Evolutionary conservation across 148 eudicot genomes (phyloP), one percentile per base, ranked within the genome.

Genomic region (Arctostaphylos glauca): DNA sequence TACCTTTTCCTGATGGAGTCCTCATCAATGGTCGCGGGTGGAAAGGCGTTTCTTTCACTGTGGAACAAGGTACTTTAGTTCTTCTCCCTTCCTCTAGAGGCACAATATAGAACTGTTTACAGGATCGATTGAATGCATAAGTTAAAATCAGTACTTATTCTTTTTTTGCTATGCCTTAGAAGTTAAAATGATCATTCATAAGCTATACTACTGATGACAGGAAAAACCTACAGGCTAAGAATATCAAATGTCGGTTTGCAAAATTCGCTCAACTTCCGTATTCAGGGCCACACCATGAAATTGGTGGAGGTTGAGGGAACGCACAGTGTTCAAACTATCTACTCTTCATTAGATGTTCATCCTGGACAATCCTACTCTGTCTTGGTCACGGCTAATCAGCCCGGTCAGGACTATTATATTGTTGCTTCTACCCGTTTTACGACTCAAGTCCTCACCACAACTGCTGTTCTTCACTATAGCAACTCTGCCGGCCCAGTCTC

Each of bases 251-350:
- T 96, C 9, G 99, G 99, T 21, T 64, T 96, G 68, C 91, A 96
- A 75, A 92, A 93, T 88, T 92, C 99, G 0, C 94, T 96, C 82
- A 96, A 96, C 88, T 96, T 96, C 88, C 92, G 99, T 5, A 94
- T 96, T 56, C 95, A 96, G 84, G 90, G 88, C 23, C 99, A 96
- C 90, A 96, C 83, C 80, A 85, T 96, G 94, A 93, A 72, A 78
- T 58, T 96, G 49, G 98, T 96, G 19, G 99, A 96, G 87, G 99
- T 94, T 2, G 99, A 96, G 82, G 99, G 99, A 53, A 96, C 99
- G 21, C 99, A 96, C 90, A 92, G 98, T 13, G 82, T 96, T 52
- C 99, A 96, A 73, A 87, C 91, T 0, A 81, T 86, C 48, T 96
- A 92, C 86, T 96, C 99, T 66, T 94, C 98, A 5, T 93, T 96